Evolutionary conservation across 768 basidiomycete species (phyloP).

Genomic region (Cubamyces lactineus): DNA sequence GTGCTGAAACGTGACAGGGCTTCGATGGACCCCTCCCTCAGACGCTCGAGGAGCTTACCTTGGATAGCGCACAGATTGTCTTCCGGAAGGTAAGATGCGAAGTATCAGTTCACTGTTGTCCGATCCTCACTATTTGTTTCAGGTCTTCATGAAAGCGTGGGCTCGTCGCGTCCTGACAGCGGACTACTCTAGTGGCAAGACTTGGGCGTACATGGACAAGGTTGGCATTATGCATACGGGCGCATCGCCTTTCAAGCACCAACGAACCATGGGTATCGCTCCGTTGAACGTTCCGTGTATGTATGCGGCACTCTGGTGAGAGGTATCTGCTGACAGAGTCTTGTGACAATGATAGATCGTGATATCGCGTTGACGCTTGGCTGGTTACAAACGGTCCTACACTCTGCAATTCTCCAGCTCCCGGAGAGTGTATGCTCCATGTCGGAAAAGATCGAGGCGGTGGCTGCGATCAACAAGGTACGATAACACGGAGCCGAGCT

Average conservation of each 20-base stretch:
- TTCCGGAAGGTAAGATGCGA: conserved; percentile 45
- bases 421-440: conserved; percentile 41
- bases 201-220: conserved; percentile 50
- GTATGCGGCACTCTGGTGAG: not conserved
- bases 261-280: conserved; percentile 36
- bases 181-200: conserved; percentile 46
- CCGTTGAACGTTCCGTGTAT: conserved; percentile 37
- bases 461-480: conserved; percentile 50
- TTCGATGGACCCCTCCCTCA: conserved; percentile 45
- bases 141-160: conserved; percentile 43
- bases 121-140: conserved; percentile 26
- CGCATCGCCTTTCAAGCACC: conserved; percentile 45
- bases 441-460: conserved; percentile 43
- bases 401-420: conserved; percentile 45
- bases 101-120: conserved; percentile 29
- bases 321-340: conserved; percentile 17
- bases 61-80: conserved; percentile 49
- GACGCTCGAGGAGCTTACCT: conserved; percentile 42
- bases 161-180: conserved; percentile 42
- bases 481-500: conserved; percentile 1
- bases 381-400: conserved; percentile 49
- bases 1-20: conserved; percentile 33
- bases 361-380: conserved; percentile 47
- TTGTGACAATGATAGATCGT: conserved; percentile 40
- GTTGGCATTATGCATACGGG: conserved; percentile 57